Evolutionary conservation across 2,329 filamentous ascomycete species (phyloP).

Genomic region (Colletotrichum neosansevieriae): DNA sequence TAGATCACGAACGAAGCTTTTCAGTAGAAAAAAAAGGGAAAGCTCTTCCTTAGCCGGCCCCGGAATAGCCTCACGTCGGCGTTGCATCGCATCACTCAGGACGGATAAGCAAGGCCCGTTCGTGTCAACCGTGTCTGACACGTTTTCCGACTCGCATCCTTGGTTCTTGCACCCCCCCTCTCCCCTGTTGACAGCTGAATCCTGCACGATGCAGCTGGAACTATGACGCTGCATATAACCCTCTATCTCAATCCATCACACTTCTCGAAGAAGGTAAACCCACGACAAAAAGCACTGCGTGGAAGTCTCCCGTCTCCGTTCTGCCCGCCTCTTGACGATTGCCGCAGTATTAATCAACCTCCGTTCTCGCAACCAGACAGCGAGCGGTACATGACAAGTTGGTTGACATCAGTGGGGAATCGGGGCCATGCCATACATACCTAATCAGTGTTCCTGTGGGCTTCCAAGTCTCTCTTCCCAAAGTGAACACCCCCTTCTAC

Average conservation of each 20-base stretch:
- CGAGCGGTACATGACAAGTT: background rate
- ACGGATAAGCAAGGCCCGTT: background rate
- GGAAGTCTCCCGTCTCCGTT: too few relatives aligned
- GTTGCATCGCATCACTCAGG: background rate
- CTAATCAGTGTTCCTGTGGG: background rate
- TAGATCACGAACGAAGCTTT: background rate
- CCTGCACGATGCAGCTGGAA: conserved; percentile 5
- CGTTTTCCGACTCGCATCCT: conserved; percentile 4
- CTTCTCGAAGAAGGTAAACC: background rate
- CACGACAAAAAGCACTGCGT: background rate
- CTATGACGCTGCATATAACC: background rate
- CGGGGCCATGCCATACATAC: conserved; percentile 9
- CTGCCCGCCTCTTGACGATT: background rate
- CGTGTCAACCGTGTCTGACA: conserved; percentile 15
- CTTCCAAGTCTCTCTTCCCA: conserved; percentile 3
- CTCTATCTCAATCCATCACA: background rate
- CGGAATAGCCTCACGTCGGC: conserved; percentile 20
- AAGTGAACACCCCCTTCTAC: background rate
- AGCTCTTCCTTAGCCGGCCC: conserved; percentile 3
- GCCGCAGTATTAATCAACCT: background rate
- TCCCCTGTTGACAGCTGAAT: conserved; percentile 9
- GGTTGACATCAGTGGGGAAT: conserved; percentile 22
- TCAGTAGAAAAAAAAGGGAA: background rate
- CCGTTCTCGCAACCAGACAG: conserved; percentile 15
- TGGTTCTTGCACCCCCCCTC: background rate